Conservation (phyloP, 768 basidiomycete species). For the Rhodotorula graminis region DNA sequence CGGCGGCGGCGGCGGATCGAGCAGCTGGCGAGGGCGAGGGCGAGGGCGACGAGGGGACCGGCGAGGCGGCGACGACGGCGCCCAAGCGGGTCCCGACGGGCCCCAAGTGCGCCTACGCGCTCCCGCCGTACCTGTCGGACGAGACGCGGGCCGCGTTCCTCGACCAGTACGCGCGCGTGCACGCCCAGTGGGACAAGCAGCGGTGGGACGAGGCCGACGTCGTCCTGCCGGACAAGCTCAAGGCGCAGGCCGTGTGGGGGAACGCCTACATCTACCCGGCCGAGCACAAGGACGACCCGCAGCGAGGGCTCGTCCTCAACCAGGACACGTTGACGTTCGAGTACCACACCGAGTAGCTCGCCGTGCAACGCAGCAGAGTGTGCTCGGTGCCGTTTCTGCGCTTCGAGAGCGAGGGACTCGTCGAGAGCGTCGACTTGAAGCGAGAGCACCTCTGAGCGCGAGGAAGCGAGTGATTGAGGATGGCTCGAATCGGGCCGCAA, state of each 20-base stretch:
- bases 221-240: not conserved
- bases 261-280: not conserved
- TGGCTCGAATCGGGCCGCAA: too few species aligned
- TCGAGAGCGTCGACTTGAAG: too few species aligned
- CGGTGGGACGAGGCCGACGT: not conserved
- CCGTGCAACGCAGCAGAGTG: too few species aligned
- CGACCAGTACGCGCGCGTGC: not conserved
- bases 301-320: not conserved
- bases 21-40: not conserved
- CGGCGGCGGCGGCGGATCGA: not conserved
- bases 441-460: too few species aligned
- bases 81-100: not conserved
- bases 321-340: not conserved
- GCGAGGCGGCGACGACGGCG: not conserved
- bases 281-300: constrained; percentile 4
- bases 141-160: not conserved
- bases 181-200: not conserved
- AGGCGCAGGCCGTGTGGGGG: not conserved
- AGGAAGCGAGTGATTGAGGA: too few species aligned
- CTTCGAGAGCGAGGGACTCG: too few species aligned
- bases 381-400: too few species aligned
- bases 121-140: not conserved
- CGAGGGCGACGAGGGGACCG: not conserved
- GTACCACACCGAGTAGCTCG: not conserved
- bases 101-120: not conserved